These are phyloP conservation scores for Rhynchosporium secalis DNA, from an alignment of 2,329 filamentous ascomycete genomes.

Conservation along the genomic window DNA sequence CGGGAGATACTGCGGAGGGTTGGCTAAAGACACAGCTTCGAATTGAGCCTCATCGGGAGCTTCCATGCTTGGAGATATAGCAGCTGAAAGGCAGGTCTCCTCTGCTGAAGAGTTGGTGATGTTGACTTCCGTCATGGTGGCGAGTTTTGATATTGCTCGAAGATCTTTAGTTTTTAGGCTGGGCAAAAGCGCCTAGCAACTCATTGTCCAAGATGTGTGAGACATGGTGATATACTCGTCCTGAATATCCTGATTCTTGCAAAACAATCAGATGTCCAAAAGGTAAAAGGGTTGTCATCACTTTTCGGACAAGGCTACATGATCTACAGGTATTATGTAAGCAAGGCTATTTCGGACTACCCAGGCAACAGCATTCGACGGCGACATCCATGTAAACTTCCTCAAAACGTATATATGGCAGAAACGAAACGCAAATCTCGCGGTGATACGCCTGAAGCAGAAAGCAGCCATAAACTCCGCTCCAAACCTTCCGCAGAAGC, in stretches of 20 bases:
- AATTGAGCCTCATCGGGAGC: neutral
- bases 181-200: neutral
- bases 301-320: neutral
- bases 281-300: neutral
- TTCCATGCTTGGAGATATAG: neutral
- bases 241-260: too few relatives aligned
- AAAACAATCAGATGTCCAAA: neutral
- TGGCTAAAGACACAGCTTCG: too few relatives aligned
- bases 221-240: neutral
- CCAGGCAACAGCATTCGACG: neutral
- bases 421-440: constrained; percentile 31
- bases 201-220: neutral
- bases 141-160: neutral
- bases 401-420: constrained; percentile 22
- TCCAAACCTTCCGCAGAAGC: constrained; percentile 30
- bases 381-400: too few relatives aligned
- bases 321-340: neutral
- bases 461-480: constrained; percentile 32
- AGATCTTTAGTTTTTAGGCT: neutral
- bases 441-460: constrained; percentile 19
- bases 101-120: neutral
- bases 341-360: neutral
- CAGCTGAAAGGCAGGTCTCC: neutral
- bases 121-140: neutral
- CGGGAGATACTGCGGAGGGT: constrained; percentile 31